Conservation (phyloP, 2,329 filamentous ascomycete species). For the Alternaria gaisen region DNA sequence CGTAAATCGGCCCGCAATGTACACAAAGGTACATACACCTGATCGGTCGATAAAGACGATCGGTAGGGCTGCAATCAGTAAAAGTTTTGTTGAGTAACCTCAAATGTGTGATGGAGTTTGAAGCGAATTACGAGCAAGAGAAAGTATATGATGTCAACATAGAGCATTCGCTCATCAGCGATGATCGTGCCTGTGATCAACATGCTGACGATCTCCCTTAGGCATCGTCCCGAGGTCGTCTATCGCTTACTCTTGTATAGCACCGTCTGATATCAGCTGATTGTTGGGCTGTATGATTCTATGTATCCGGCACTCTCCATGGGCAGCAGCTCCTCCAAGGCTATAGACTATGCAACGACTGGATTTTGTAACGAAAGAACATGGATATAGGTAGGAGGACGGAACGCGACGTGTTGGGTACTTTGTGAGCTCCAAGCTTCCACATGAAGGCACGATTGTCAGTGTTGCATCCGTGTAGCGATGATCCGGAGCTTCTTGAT, state of each 20-base stretch:
- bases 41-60: not conserved
- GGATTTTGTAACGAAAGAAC: not conserved
- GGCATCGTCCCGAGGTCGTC: not conserved
- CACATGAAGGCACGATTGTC: not conserved
- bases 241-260: not conserved
- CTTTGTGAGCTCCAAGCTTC: not conserved
- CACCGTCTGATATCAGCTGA: not conserved
- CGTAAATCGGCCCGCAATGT: not conserved
- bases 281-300: not conserved
- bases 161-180: not conserved
- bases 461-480: not conserved
- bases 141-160: not conserved
- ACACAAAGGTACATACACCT: not conserved
- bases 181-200: not conserved
- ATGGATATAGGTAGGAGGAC: not conserved
- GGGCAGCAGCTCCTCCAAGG: not conserved
- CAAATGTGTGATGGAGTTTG: not conserved
- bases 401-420: not conserved
- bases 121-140: not conserved
- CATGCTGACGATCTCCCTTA: not conserved
- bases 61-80: not conserved
- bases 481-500: constrained; percentile 1
- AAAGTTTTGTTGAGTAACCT: not conserved
- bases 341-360: not conserved
- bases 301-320: not conserved